Percentiles rank a stretch among this genome's conserved stretches.
Conservation (phyloP, 345 rosid species). For the Arabidopsis suecica region DNA sequence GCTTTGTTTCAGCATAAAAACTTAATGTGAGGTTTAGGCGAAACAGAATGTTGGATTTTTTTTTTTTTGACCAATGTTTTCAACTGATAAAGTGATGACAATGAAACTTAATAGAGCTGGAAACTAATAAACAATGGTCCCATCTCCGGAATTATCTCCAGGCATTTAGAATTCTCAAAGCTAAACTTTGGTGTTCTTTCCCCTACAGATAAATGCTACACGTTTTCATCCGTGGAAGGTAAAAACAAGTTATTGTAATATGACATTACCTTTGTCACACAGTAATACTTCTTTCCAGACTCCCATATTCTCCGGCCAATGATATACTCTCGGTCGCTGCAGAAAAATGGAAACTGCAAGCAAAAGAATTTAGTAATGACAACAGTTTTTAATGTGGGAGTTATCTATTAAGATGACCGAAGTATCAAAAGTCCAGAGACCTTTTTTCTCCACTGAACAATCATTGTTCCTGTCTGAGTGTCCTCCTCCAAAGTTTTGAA, state of each 20-base stretch:
- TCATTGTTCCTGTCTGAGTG: constrained; percentile 75
- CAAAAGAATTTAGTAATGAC: constrained; percentile 10
- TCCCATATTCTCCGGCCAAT: constrained; percentile 97
- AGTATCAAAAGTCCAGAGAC: constrained; percentile 44
- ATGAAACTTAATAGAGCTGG: neutral
- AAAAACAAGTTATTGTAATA: neutral
- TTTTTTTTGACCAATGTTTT: constrained; percentile 1
- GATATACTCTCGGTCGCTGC: constrained; percentile 95
- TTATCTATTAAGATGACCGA: neutral
- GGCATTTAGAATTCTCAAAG: neutral
- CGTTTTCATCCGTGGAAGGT: neutral
- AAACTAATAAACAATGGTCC: neutral
- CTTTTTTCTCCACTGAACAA: constrained; percentile 94
- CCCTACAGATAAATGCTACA: neutral
- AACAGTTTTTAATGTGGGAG: neutral
- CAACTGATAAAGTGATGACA: neutral
- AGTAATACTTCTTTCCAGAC: constrained; percentile 75
- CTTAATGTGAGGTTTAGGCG: neutral
- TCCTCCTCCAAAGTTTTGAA: constrained; percentile 75
- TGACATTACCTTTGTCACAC: constrained; percentile 84
- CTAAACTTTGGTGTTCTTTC: neutral
- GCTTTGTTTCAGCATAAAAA: neutral
- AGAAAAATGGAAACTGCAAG: constrained; percentile 97
- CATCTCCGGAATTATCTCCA: neutral
- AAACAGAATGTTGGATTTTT: constrained; percentile 2